phyloP scores from a whole-genome alignment of 441 rosid genomes.

The Manihot esculenta region DNA sequence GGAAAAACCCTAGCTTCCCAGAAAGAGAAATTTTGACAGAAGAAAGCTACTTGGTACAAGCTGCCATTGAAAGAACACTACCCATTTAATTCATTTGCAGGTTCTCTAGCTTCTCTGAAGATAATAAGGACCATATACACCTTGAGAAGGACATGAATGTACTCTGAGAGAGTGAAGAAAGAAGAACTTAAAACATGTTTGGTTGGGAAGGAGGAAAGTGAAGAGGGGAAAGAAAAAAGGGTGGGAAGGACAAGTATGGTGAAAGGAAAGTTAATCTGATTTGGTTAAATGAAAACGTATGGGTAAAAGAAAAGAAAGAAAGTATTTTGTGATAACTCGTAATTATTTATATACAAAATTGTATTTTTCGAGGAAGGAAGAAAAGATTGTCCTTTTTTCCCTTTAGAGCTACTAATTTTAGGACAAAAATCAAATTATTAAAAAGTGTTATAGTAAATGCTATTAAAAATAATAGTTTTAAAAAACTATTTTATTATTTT shows the following conservation, averaged over 20 bases:
- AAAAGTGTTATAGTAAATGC: no score
- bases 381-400: neutral
- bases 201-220: neutral
- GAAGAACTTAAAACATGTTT: neutral
- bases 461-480: no score
- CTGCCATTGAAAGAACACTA: slow-evolving; percentile 12
- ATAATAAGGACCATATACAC: neutral
- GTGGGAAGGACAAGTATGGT: neutral
- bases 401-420: no score
- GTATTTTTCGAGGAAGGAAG: neutral
- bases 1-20: slow-evolving; percentile 21
- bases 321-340: neutral
- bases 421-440: no score
- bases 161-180: neutral
- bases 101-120: neutral
- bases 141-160: slow-evolving; percentile 1
- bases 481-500: no score
- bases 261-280: neutral
- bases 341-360: no score
- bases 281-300: neutral
- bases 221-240: neutral
- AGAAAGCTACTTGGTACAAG: neutral
- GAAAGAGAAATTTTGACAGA: neutral
- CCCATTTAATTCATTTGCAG: neutral
- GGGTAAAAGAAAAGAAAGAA: no score